These are phyloP conservation scores for Ascochyta pisi DNA, from an alignment of 2,329 filamentous ascomycete species.

Conservation along the genomic window DNA sequence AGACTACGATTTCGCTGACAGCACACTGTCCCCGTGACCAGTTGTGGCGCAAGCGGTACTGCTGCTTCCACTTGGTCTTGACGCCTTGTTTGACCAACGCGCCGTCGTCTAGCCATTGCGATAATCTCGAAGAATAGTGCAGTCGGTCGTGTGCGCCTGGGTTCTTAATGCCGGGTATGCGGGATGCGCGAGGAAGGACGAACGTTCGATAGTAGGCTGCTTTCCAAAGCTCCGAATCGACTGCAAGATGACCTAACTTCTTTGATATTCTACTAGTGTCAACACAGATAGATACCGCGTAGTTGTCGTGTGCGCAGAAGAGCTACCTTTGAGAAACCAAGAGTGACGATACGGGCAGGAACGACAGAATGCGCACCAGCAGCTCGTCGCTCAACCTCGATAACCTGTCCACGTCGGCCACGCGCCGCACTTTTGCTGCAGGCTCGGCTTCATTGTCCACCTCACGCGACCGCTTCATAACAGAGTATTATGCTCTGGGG, in stretches of 20 bases:
- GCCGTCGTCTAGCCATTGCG: conserved; percentile 68
- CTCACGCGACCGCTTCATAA: conserved; percentile 50
- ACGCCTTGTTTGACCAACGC: conserved; percentile 60
- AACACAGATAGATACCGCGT: not conserved
- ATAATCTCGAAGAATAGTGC: conserved; percentile 62
- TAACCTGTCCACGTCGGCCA: conserved; percentile 64
- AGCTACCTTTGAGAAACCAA: conserved; percentile 66
- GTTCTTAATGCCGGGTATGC: conserved; percentile 71
- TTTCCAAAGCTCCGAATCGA: conserved; percentile 91
- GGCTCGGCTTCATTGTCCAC: conserved; percentile 36
- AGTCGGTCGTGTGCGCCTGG: conserved; percentile 47
- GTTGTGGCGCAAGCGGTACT: conserved; percentile 88
- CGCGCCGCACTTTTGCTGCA: conserved; percentile 55
- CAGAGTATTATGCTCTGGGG: conserved; percentile 12
- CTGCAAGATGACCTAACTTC: conserved; percentile 74
- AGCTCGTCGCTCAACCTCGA: conserved; percentile 85
- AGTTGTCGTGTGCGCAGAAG: not conserved
- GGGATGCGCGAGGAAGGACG: conserved; percentile 78
- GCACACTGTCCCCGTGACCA: conserved; percentile 85
- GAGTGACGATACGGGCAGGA: conserved; percentile 73
- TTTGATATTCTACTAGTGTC: conserved; percentile 67
- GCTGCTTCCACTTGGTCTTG: conserved; percentile 79
- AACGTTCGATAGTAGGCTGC: conserved; percentile 86
- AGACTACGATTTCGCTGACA: conserved; percentile 76
- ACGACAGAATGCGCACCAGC: conserved; percentile 81